Base-by-base conservation (phyloP, 2,329 filamentous ascomycete genomes). In the Ceratocystiopsis minuta region DNA sequence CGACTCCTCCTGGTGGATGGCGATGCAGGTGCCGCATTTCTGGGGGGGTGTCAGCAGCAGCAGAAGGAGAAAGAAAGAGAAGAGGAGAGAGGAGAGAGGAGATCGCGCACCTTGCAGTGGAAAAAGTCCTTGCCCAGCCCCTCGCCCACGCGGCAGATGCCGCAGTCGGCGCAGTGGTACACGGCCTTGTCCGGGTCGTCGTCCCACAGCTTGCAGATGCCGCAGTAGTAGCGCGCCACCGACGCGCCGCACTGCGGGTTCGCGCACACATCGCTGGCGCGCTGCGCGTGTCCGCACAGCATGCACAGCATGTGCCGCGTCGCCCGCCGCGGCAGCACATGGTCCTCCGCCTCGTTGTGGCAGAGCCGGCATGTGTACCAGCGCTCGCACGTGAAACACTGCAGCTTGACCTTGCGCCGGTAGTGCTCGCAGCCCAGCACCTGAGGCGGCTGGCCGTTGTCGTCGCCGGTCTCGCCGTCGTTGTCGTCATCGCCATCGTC, bases 241-340 rank as follows among this genome's bases (percentile, higher is more conserved):
- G 76, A 72, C 50, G 77, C 75, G 16, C 78, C 80, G 56, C 90
- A 98, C 43, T 28, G 24, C 2, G 24, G 24, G 24, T 74, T 68
- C 40, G 70, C 66, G 57, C 90, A 98, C 40, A 74, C 68, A 48
- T 93, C 84, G 28, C 75, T 75, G 4, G 82, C 87, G 43, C 73
- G 73, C 53, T 98, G 90, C 2, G 90, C 79, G 43, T 80, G 84
- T 7, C 78, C 75, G 57, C 90, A 98, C 24, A 86, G 67, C 90
- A 98, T 98, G 58, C 90, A 98, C 6, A 98, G 70, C 90, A 98
- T 98, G 53, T 95, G 80, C 57, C 79, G 80, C 9, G 88, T 98
- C 51, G 83, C 80, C 51, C 77, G 78, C 40, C 90, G 75, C 51
- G 87, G 75, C 43, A 98, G 65, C 45, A 65, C 67, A 57, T 94